Percentiles rank a stretch among this genome's conserved stretches.
Conservation (phyloP, 345 rosid genomes). For the Syzygium grande region DNA sequence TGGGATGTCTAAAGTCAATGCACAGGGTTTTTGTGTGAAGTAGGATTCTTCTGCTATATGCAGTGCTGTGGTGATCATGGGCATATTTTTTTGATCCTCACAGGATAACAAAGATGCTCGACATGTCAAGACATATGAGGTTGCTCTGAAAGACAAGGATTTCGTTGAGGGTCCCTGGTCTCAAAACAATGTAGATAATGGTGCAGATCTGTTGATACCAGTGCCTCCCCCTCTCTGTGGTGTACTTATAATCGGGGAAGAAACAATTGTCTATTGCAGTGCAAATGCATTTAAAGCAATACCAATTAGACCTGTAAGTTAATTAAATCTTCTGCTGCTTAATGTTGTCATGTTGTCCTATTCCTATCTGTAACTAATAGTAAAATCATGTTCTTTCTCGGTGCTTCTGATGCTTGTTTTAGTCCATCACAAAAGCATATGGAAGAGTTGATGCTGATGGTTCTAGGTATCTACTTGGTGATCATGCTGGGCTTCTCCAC, state of each 20-base stretch:
- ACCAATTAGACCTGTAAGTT: conserved; percentile 73
- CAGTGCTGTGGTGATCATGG: background rate
- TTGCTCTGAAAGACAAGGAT: conserved; percentile 90
- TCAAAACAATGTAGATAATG: conserved; percentile 92
- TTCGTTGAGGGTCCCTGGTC: conserved; percentile 97
- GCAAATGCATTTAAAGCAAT: conserved; percentile 81
- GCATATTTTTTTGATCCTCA: background rate
- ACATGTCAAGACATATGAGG: conserved; percentile 94
- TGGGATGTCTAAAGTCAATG: background rate
- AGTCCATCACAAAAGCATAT: conserved; percentile 88
- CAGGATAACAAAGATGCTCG: conserved; percentile 99
- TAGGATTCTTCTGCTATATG: background rate
- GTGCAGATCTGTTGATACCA: conserved; percentile 87
- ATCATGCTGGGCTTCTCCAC: conserved; percentile 81
- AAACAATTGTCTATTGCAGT: conserved; percentile 87
- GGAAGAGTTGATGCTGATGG: conserved; percentile 98
- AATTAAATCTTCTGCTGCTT: background rate
- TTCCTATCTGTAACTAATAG: background rate
- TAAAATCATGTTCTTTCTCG: background rate
- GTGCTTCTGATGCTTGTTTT: conserved; percentile 7
- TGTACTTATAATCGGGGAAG: conserved; percentile 93
- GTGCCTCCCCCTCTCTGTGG: conserved; percentile 98
- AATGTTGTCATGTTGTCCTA: background rate
- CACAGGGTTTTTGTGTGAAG: background rate
- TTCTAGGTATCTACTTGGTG: conserved; percentile 91